These are phyloP conservation scores for Coccomyxa sp. DNA, from an alignment of 139 green algal species.

Conservation along the genomic window DNA sequence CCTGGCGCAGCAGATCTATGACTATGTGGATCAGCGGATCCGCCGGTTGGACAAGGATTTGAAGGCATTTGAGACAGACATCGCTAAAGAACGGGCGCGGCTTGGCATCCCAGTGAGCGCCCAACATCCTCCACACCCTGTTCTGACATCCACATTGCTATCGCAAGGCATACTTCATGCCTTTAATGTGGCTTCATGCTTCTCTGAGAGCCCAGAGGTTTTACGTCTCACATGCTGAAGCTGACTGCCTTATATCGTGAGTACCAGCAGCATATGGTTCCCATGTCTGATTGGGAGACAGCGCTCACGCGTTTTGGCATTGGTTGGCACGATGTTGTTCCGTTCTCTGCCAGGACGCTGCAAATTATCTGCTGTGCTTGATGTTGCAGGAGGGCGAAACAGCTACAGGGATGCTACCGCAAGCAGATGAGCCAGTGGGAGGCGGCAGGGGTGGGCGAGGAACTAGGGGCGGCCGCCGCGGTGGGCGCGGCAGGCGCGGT, in stretches of 20 bases:
- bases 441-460: not conserved
- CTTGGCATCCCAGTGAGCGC: constrained; percentile 41
- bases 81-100: constrained; percentile 46
- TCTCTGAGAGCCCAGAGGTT: too few species aligned
- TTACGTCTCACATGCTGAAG: too few species aligned
- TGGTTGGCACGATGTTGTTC: too few species aligned
- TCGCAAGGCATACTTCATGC: not conserved
- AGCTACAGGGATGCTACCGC: not conserved
- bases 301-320: too few species aligned
- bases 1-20: constrained; percentile 72
- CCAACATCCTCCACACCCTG: constrained; percentile 6
- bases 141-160: constrained; percentile 16
- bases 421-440: not conserved
- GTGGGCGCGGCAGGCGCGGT: too few species aligned
- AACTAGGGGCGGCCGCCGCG: not conserved
- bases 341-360: too few species aligned
- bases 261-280: too few species aligned
- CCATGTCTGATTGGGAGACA: too few species aligned
- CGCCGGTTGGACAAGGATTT: constrained; percentile 64
- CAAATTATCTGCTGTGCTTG: too few species aligned
- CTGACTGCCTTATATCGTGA: too few species aligned
- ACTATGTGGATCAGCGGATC: constrained; percentile 80
- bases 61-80: constrained; percentile 53
- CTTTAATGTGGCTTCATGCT: not conserved
- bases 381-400: too few species aligned